Percentiles rank a stretch among this genome's conserved stretches.
These are phyloP conservation scores for Metschnikowia cerradonensis DNA, from an alignment of 805 yeast genomes.

Conservation along the genomic window DNA sequence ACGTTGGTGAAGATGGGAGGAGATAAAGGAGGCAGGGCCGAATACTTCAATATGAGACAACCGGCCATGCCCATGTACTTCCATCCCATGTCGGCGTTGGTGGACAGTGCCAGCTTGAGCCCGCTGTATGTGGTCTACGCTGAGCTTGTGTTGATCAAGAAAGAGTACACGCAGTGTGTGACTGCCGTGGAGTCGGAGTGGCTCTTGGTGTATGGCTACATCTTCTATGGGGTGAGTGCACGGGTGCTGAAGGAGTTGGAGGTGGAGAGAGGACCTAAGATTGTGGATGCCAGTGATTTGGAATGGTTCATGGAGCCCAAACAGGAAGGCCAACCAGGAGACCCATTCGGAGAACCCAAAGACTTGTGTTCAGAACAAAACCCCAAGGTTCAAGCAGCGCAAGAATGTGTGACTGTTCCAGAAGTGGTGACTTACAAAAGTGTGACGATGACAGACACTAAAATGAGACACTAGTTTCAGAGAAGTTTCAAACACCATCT, in stretches of 20 bases:
- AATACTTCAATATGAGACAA: slow-evolving; percentile 61
- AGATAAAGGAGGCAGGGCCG: slow-evolving; percentile 51
- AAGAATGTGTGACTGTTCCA: too few species aligned
- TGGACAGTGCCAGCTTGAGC: slow-evolving; percentile 61
- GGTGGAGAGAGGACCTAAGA: slow-evolving; percentile 8
- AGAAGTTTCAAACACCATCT: too few species aligned
- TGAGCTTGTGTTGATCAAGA: slow-evolving; percentile 72
- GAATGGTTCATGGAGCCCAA: slow-evolving; percentile 5
- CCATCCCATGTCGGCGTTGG: slow-evolving; percentile 83
- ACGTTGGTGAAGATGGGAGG: neutral
- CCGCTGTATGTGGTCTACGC: slow-evolving; percentile 82
- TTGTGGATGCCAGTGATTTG: slow-evolving; percentile 9
- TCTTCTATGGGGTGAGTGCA: slow-evolving; percentile 47
- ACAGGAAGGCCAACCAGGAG: neutral
- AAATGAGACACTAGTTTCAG: too few species aligned
- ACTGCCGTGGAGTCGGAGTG: slow-evolving; percentile 84
- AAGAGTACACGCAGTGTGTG: slow-evolving; percentile 78
- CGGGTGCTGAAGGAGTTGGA: slow-evolving; percentile 12
- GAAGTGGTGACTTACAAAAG: too few species aligned
- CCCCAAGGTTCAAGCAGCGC: neutral
- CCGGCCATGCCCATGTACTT: slow-evolving; percentile 69
- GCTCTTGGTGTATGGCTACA: slow-evolving; percentile 71
- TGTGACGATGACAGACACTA: too few species aligned
- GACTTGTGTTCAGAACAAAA: neutral
- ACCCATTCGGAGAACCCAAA: neutral